Percentiles rank a stretch among this genome's conserved stretches.
These are phyloP conservation scores for Hypoxylon fuscum DNA, from an alignment of 495 filamentous ascomycete genomes.

Conservation along the genomic window DNA sequence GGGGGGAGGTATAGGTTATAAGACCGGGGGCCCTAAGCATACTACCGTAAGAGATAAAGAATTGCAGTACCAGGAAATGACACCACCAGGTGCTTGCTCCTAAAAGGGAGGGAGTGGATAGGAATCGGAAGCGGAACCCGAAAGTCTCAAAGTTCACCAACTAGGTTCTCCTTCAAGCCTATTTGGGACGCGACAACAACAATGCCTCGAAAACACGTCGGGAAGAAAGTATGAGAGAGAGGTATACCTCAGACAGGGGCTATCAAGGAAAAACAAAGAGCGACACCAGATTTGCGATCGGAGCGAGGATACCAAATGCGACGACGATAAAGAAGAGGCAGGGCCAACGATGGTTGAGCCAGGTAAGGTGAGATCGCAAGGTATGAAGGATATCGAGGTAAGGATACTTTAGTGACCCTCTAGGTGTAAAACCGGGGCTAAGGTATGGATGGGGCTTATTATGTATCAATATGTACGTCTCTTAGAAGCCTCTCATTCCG, in stretches of 20 bases:
- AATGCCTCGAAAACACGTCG: slow-evolving; percentile 26
- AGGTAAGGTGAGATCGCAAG: slow-evolving; percentile 42
- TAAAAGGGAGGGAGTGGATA: slow-evolving; percentile 53
- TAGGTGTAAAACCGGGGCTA: slow-evolving; percentile 36
- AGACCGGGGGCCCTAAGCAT: slow-evolving; percentile 49
- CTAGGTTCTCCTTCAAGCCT: slow-evolving; percentile 45
- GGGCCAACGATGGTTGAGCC: slow-evolving; percentile 39
- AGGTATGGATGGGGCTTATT: slow-evolving; percentile 33
- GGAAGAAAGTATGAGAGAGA: slow-evolving; percentile 35
- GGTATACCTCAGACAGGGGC: slow-evolving; percentile 33
- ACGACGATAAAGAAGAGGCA: slow-evolving; percentile 29
- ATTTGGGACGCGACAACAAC: slow-evolving; percentile 33
- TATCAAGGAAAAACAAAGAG: slow-evolving; percentile 40
- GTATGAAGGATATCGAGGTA: slow-evolving; percentile 54
- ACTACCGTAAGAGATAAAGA: slow-evolving; percentile 45
- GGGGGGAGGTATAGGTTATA: slow-evolving; percentile 51
- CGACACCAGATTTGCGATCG: slow-evolving; percentile 45
- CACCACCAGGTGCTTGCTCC: slow-evolving; percentile 44
- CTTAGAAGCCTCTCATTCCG: slow-evolving; percentile 37
- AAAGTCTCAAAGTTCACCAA: slow-evolving; percentile 54
- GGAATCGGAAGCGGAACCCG: slow-evolving; percentile 56
- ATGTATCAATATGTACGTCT: slow-evolving; percentile 38
- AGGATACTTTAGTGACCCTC: slow-evolving; percentile 34
- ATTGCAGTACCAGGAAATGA: slow-evolving; percentile 48
- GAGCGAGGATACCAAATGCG: slow-evolving; percentile 40